These are phyloP conservation scores for Cystofilobasidium capitatum DNA, from an alignment of 768 basidiomycete species.

Conservation along the genomic window DNA sequence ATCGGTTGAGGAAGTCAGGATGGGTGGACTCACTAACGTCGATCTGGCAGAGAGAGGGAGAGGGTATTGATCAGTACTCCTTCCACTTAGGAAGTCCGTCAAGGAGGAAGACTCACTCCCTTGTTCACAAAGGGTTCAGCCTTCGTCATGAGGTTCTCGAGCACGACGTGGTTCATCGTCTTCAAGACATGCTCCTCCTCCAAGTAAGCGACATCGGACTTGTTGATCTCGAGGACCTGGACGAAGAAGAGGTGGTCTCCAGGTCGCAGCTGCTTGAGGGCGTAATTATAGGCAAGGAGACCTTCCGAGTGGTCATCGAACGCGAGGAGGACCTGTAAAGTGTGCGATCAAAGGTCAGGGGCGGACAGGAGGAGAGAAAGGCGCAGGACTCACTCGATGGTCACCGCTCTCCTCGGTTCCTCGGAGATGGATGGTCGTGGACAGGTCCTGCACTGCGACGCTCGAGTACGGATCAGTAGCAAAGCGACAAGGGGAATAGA, in stretches of 20 bases:
- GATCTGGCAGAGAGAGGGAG: too few relatives aligned
- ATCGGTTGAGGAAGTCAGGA: too few relatives aligned
- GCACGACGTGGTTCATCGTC: not conserved
- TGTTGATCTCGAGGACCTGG: not conserved
- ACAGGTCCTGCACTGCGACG: not conserved
- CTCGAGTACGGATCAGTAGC: not conserved
- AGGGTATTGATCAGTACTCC: too few relatives aligned
- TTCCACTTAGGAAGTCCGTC: too few relatives aligned
- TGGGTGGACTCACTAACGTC: too few relatives aligned
- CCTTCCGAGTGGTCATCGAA: not conserved
- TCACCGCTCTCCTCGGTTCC: not conserved
- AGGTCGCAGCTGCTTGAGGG: not conserved
- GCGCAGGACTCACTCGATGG: not conserved
- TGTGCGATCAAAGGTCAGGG: too few relatives aligned
- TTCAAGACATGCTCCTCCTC: not conserved
- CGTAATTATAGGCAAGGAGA: not conserved
- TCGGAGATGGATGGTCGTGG: not conserved
- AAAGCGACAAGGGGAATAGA: not conserved
- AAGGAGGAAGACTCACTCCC: too few relatives aligned
- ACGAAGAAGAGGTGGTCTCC: conserved; percentile 1
- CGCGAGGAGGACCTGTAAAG: not conserved
- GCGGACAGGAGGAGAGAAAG: too few relatives aligned
- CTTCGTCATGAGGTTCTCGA: not conserved
- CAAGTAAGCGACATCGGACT: not conserved
- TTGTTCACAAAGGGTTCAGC: not conserved